Conservation (phyloP, 805 yeast species). For the Osmozyma mogii region DNA sequence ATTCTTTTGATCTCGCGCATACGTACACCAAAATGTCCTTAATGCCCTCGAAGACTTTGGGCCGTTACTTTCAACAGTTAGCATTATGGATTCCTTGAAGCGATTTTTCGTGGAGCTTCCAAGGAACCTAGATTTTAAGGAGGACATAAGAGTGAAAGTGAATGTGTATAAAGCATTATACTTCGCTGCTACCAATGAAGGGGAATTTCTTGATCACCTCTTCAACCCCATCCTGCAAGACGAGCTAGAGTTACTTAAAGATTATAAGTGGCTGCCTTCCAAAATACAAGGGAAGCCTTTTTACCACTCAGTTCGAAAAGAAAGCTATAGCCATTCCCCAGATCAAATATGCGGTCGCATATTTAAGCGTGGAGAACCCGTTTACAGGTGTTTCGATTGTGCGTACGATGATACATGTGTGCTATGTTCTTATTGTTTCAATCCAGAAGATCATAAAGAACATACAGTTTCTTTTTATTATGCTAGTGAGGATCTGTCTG, state of each 20-base stretch:
- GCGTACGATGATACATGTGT: slow-evolving; percentile 76
- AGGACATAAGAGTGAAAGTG: slow-evolving; percentile 3
- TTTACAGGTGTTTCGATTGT: slow-evolving; percentile 69
- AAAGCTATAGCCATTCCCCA: slow-evolving; percentile 34
- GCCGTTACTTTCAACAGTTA: too few relatives aligned
- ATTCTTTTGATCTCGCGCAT: too few relatives aligned
- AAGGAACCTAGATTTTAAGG: slow-evolving; percentile 1
- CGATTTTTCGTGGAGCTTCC: slow-evolving; percentile 20
- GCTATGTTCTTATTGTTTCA: slow-evolving; percentile 65
- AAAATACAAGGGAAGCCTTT: slow-evolving; percentile 4
- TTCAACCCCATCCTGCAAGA: slow-evolving; percentile 7
- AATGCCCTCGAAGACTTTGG: too few relatives aligned
- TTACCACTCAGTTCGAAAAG: slow-evolving; percentile 2
- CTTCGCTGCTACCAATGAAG: slow-evolving; percentile 16
- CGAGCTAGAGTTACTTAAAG: slow-evolving; percentile 1
- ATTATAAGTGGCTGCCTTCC: slow-evolving; percentile 3
- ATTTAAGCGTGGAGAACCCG: slow-evolving; percentile 54
- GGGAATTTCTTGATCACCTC: slow-evolving; percentile 7
- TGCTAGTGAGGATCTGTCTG: slow-evolving; percentile 41
- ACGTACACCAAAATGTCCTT: too few relatives aligned
- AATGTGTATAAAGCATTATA: slow-evolving; percentile 22
- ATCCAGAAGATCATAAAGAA: slow-evolving; percentile 55
- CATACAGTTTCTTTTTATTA: slow-evolving; percentile 54
- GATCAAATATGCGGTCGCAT: slow-evolving; percentile 66
- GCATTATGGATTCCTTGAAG: too few relatives aligned